Evolutionary conservation across 768 basidiomycete species (phyloP), one percentile per base, ranked within the genome.

Genomic region (Saitozyma podzolica): DNA sequence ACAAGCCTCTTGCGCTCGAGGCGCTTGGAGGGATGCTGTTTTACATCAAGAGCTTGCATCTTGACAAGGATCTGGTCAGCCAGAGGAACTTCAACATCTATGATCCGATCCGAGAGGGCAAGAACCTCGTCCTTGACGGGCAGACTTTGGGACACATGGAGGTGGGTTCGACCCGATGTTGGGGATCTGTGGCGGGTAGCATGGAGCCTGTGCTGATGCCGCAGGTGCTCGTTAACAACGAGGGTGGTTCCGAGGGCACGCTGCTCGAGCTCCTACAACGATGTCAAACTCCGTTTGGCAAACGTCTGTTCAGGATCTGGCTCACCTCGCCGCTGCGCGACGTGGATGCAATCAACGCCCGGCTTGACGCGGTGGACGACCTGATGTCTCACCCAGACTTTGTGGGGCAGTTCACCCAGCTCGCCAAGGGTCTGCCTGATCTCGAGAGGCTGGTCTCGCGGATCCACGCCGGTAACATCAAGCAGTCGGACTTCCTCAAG

Each of bases 31-130:
- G 87, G 2, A 89, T 97, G 89, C 86, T 95, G 49, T 97, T 92
- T 90, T 92, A 79, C 61, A 85, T 98, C 13, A 87, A 89, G 43
- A 90, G 91, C 64, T 84, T 99, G 47, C 98, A 98, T 74, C 92
- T 98, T 65, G 95, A 94, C 81, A 90, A 91, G 75, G 94, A 97
- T 66, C 87, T 99, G 59, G 79, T 99, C 72, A 90, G 88, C 58
- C 93, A 96, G 89, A 89, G 87, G 81, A 98, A 98, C 76, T 99
- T 99, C 84, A 94, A 97, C 69, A 84, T 96, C 45, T 96, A 95
- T 74, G 92, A 97, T 78, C 96, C 96, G 0, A 92, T 97, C 86
- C 88, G 89, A 76, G 84, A 85, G 63, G 93, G 92, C n/a, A 84
- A 88, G 74, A 90, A 87, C 37, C 80, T 98, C 59, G 84, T 90